Evolutionary conservation across 805 yeast species (phyloP).

Genomic region (Wickerhamiella brachini): DNA sequence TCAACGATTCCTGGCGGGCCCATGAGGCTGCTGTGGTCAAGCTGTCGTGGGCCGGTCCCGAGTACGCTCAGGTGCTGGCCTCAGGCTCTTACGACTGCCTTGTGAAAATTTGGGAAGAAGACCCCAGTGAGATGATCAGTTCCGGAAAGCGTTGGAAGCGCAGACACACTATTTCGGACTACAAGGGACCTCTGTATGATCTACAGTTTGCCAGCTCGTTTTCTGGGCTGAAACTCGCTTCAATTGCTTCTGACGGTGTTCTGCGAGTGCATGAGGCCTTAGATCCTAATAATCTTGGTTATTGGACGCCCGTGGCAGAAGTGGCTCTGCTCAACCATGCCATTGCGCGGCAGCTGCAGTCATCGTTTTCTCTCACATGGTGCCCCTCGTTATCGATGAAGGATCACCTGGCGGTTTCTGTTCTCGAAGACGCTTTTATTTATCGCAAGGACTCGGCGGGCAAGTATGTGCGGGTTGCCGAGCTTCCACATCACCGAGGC

Average conservation of each 20-base stretch:
- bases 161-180: conserved; percentile 66
- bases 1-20: conserved; percentile 87
- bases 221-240: conserved; percentile 65
- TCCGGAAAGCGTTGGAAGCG: conserved; percentile 77
- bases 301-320: conserved; percentile 71
- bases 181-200: conserved; percentile 79
- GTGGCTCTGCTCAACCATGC: conserved; percentile 44
- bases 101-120: conserved; percentile 83
- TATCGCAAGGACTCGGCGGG: conserved; percentile 38
- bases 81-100: conserved; percentile 85
- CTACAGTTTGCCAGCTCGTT: conserved; percentile 82
- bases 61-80: conserved; percentile 75
- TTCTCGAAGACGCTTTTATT: conserved; percentile 77
- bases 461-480: conserved; percentile 34
- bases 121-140: conserved; percentile 56
- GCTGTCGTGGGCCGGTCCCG: conserved; percentile 89
- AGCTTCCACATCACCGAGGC: conserved; percentile 73
- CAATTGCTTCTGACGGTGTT: conserved; percentile 81
- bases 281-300: conserved; percentile 76
- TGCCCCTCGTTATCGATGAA: conserved; percentile 72
- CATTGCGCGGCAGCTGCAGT: conserved; percentile 69
- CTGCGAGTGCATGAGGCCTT: conserved; percentile 74
- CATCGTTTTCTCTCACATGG: conserved; percentile 80
- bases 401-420: conserved; percentile 73
- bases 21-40: conserved; percentile 80